phyloP scores from a whole-genome alignment of 164 flowering plant genomes.

The Vitis amurensis region DNA sequence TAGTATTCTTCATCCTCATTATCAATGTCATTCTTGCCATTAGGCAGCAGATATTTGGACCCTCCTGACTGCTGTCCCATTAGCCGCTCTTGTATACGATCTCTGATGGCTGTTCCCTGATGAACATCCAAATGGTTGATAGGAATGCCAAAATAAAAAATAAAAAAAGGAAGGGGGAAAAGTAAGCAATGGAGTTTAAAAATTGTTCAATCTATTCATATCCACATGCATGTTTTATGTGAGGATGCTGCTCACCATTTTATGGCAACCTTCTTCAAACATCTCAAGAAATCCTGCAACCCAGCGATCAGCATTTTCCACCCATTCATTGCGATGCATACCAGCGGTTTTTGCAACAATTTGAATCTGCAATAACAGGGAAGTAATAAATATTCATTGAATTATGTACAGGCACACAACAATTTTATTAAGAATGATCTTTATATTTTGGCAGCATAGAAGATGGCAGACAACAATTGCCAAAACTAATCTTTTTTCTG shows the following conservation, averaged over 20 bases:
- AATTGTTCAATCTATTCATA: neutral
- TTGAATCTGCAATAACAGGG: conserved; percentile 45
- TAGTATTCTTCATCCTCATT: too few species aligned
- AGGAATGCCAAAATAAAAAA: too few species aligned
- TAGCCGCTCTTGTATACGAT: conserved; percentile 53
- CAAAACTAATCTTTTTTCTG: too few species aligned
- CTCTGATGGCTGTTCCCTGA: conserved; percentile 72
- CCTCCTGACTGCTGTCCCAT: conserved; percentile 34
- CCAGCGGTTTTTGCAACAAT: conserved; percentile 71
- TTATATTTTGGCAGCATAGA: too few species aligned
- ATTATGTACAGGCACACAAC: too few species aligned
- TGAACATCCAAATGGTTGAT: neutral
- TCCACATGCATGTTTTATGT: neutral
- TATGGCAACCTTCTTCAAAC: conserved; percentile 89
- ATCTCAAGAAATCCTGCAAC: conserved; percentile 85
- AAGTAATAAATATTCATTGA: neutral
- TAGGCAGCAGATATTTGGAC: too few species aligned
- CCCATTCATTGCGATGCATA: conserved; percentile 67
- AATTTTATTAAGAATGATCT: too few species aligned
- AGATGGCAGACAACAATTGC: too few species aligned
- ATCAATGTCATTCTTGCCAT: too few species aligned
- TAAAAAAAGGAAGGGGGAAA: neutral
- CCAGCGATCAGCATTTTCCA: conserved; percentile 79
- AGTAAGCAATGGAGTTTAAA: neutral
- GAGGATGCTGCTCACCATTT: conserved; percentile 48